Evolutionary conservation across 2,329 filamentous ascomycete species (phyloP).

Genomic region (Hortaea werneckii): DNA sequence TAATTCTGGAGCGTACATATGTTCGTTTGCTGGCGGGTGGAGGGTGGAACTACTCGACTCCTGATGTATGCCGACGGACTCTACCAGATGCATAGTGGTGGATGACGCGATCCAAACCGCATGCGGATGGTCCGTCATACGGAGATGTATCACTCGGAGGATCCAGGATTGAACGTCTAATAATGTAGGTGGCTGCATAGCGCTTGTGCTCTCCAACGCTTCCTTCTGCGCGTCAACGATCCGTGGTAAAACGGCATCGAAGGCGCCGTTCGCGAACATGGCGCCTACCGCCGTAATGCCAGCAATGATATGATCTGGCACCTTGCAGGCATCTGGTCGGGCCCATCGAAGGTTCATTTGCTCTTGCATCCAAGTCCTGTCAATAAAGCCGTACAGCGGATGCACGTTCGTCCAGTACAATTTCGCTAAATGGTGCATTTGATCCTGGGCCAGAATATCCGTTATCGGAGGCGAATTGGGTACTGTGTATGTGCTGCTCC

Average conservation of each 20-base stretch:
- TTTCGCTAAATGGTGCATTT: conserved; percentile 37
- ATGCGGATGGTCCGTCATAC: conserved; percentile 45
- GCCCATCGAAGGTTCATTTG: conserved; percentile 17
- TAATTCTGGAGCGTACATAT: conserved; percentile 15
- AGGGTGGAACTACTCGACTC: conserved; percentile 26
- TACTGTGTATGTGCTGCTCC: conserved; percentile 17
- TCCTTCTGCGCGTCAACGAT: conserved; percentile 31
- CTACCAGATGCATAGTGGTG: conserved; percentile 48
- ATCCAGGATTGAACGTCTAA: conserved; percentile 42
- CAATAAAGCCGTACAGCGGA: conserved; percentile 44
- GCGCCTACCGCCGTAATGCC: conserved; percentile 47
- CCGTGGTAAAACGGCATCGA: conserved; percentile 10
- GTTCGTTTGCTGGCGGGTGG: conserved; percentile 15
- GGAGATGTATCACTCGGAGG: conserved; percentile 44
- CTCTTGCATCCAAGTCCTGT: conserved; percentile 19
- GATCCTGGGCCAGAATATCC: conserved; percentile 37
- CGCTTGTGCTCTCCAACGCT: conserved; percentile 33
- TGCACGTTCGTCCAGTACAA: conserved; percentile 47
- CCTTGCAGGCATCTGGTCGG: conserved; percentile 10
- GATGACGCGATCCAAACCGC: conserved; percentile 49
- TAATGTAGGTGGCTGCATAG: conserved; percentile 28
- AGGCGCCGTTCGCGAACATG: conserved; percentile 35
- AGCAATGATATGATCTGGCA: conserved; percentile 34
- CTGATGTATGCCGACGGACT: conserved; percentile 41
- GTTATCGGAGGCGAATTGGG: conserved; percentile 26